Conservation (phyloP, 352 stramenopile species). For the Phytophthora pluvialis region DNA sequence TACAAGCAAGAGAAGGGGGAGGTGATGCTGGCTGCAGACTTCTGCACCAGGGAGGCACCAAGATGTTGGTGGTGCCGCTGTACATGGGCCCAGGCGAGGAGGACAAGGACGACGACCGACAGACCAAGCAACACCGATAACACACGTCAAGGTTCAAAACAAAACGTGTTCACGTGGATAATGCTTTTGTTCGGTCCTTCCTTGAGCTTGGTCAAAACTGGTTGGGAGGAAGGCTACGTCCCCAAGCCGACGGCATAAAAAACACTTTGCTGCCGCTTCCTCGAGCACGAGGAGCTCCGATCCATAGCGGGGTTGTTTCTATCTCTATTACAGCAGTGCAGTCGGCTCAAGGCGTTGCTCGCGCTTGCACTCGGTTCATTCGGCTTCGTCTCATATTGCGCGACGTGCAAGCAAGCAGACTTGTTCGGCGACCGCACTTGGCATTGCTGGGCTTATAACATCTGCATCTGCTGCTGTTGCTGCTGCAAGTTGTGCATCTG, state of each 20-base stretch:
- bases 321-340: slow-evolving; percentile 45
- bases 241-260: slow-evolving; percentile 35
- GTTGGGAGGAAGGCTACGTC: slow-evolving; percentile 25
- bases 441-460: slow-evolving; percentile 57
- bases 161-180: slow-evolving; percentile 27
- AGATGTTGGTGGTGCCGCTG: slow-evolving; percentile 31
- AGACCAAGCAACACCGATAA: slow-evolving; percentile 1
- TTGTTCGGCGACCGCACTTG: slow-evolving; percentile 22
- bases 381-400: slow-evolving; percentile 27
- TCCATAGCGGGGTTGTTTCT: slow-evolving; percentile 37
- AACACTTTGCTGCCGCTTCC: slow-evolving; percentile 25
- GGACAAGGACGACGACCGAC: slow-evolving; percentile 1
- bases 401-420: slow-evolving; percentile 34
- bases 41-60: slow-evolving; percentile 29
- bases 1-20: slow-evolving; percentile 39
- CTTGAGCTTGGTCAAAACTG: slow-evolving; percentile 42
- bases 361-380: slow-evolving; percentile 31
- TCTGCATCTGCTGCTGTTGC: slow-evolving; percentile 60
- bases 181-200: slow-evolving; percentile 28
- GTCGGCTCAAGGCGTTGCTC: slow-evolving; percentile 12
- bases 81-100: slow-evolving; percentile 13
- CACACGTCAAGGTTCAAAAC: slow-evolving; percentile 8
- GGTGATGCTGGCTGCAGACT: slow-evolving; percentile 20
- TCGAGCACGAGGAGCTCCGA: slow-evolving; percentile 27
- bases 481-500: slow-evolving; percentile 78